A percentile compares a stretch with the other conserved stretches of the same genome.
Evolutionary conservation across 1,284 basidiomycete species (phyloP).

Genomic region (Ceratobasidium sp.): DNA sequence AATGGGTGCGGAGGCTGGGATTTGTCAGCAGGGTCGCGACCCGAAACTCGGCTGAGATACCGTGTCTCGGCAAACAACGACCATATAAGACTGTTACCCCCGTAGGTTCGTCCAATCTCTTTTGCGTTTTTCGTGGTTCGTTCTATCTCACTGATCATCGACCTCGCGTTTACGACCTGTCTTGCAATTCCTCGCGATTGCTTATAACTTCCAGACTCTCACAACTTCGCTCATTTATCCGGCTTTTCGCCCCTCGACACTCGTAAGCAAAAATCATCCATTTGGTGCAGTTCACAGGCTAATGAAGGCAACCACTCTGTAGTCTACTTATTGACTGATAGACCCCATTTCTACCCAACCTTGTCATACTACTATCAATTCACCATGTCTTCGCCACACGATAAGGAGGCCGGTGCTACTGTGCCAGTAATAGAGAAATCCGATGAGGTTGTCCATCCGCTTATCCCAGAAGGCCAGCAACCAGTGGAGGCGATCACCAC

Average conservation of each 20-base stretch:
- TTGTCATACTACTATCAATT: background rate
- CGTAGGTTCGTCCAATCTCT: background rate
- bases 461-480: constrained; percentile 11
- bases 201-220: background rate
- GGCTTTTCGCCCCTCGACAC: constrained; percentile 29
- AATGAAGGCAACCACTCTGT: background rate
- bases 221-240: constrained; percentile 15
- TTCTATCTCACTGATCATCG: constrained; percentile 16
- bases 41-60: background rate
- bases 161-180: constrained; percentile 9
- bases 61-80: constrained; percentile 1
- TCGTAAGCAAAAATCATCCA: constrained; percentile 13
- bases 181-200: background rate
- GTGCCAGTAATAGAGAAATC: constrained; percentile 17
- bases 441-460: constrained; percentile 25
- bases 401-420: constrained; percentile 15
- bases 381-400: constrained; percentile 26
- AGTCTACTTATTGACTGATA: constrained; percentile 22
- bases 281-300: background rate
- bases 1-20: background rate
- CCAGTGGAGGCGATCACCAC: constrained; percentile 22
- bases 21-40: constrained; percentile 16
- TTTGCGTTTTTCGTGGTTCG: background rate
- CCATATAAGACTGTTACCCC: constrained; percentile 1
- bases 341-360: background rate